These are phyloP conservation scores for Stenocarpella maydis DNA, from an alignment of 2,329 filamentous ascomycete genomes.

Conservation along the genomic window DNA sequence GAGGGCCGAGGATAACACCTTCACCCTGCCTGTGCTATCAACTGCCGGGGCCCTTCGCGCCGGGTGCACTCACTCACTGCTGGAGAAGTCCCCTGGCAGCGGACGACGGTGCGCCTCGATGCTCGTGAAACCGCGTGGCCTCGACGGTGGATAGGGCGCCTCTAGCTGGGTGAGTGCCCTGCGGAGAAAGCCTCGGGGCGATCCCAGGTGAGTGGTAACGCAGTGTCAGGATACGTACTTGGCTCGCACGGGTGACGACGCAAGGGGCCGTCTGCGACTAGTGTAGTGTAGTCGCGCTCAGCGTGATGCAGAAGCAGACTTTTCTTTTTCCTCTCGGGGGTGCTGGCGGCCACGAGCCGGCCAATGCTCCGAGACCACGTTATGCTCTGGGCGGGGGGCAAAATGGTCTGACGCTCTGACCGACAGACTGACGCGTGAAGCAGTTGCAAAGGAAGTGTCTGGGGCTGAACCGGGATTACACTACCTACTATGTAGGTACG, in stretches of 20 bases:
- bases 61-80: constrained; percentile 3
- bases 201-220: constrained; percentile 13
- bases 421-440: constrained; percentile 3
- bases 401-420: constrained; percentile 25
- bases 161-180: too few relatives aligned
- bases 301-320: not conserved
- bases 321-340: not conserved
- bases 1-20: not conserved
- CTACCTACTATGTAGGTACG: too few relatives aligned
- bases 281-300: not conserved
- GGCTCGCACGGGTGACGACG: not conserved
- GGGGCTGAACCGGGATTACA: not conserved
- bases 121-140: too few relatives aligned
- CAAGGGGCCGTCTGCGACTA: constrained; percentile 3
- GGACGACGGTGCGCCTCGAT: too few relatives aligned
- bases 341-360: constrained; percentile 1
- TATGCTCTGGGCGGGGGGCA: constrained; percentile 3
- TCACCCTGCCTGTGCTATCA: not conserved
- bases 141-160: too few relatives aligned
- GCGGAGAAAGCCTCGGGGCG: constrained; percentile 4
- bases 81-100: constrained; percentile 14
- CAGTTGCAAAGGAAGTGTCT: constrained; percentile 18
- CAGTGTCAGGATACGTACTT: not conserved
- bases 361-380: constrained; percentile 17
- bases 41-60: not conserved